Conservation (phyloP, 2,329 filamentous ascomycete genomes). For the Leptographium wingfieldii region DNA sequence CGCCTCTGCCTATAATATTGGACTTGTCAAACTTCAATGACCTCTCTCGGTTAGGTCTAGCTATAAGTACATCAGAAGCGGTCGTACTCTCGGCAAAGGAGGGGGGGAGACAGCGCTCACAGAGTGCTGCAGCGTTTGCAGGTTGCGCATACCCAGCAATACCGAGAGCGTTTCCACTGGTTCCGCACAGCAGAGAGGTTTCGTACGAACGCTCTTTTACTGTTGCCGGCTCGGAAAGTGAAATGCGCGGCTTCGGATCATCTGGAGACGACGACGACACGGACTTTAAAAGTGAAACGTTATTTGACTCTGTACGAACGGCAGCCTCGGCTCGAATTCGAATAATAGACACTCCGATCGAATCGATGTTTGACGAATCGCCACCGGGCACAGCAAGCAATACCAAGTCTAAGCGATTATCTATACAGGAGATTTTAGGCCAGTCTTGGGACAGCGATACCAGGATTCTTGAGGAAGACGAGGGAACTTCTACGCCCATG, state of each 20-base stretch:
- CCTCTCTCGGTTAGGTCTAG: slow-evolving; percentile 30
- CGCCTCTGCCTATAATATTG: slow-evolving; percentile 42
- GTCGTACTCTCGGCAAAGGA: not conserved
- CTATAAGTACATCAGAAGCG: slow-evolving; percentile 21
- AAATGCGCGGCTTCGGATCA: slow-evolving; percentile 50
- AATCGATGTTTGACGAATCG: slow-evolving; percentile 73
- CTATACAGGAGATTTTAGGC: slow-evolving; percentile 46
- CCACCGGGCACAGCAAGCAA: slow-evolving; percentile 46
- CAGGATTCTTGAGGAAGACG: slow-evolving; percentile 52
- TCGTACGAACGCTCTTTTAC: slow-evolving; percentile 47
- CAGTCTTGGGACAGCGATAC: slow-evolving; percentile 40
- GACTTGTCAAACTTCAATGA: slow-evolving; percentile 43
- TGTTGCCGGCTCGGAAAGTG: slow-evolving; percentile 54
- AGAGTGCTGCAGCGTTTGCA: not conserved
- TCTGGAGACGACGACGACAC: slow-evolving; percentile 60
- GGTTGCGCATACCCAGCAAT: slow-evolving; percentile 10
- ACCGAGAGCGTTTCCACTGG: slow-evolving; percentile 16
- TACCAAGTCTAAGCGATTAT: slow-evolving; percentile 39
- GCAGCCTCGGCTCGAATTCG: slow-evolving; percentile 53
- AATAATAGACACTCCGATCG: slow-evolving; percentile 57
- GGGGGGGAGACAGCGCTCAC: not conserved
- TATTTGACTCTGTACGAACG: slow-evolving; percentile 66
- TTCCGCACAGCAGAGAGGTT: slow-evolving; percentile 27
- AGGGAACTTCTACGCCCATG: slow-evolving; percentile 39
- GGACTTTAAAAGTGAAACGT: slow-evolving; percentile 65